Evolutionary conservation across 1,139 yeast species (phyloP).

Genomic region (Eremothecium cymbalariae): DNA sequence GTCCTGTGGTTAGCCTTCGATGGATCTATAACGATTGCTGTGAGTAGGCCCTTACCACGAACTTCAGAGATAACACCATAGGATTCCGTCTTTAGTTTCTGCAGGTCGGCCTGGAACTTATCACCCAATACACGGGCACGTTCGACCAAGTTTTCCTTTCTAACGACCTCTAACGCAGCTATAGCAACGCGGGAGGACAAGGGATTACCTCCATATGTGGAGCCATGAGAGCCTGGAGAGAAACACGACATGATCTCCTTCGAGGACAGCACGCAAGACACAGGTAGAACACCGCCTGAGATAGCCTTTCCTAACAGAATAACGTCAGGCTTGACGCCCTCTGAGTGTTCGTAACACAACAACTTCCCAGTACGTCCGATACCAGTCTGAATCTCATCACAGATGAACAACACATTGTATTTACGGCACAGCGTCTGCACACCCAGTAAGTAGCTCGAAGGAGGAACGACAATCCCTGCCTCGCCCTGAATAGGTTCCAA

Average conservation of each 20-base stretch:
- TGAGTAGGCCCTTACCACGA: slow-evolving; percentile 83
- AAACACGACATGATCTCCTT: slow-evolving; percentile 82
- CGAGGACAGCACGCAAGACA: slow-evolving; percentile 82
- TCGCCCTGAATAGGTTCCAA: slow-evolving; percentile 98
- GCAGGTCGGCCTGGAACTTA: slow-evolving; percentile 57
- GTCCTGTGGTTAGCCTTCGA: slow-evolving; percentile 78
- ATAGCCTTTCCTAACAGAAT: slow-evolving; percentile 89
- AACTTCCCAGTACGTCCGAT: slow-evolving; percentile 94
- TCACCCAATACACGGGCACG: slow-evolving; percentile 68
- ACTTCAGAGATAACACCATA: slow-evolving; percentile 79
- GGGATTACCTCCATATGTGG: slow-evolving; percentile 98
- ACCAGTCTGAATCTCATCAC: slow-evolving; percentile 97
- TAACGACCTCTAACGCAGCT: slow-evolving; percentile 86
- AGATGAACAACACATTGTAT: slow-evolving; percentile 78
- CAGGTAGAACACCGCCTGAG: slow-evolving; percentile 92
- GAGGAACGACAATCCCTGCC: slow-evolving; percentile 96
- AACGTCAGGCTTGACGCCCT: slow-evolving; percentile 73
- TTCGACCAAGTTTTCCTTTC: slow-evolving; percentile 78
- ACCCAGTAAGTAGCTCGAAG: slow-evolving; percentile 62
- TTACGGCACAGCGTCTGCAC: slow-evolving; percentile 72
- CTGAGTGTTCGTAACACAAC: slow-evolving; percentile 82
- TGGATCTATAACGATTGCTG: slow-evolving; percentile 88
- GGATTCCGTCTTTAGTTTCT: slow-evolving; percentile 50
- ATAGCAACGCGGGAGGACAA: slow-evolving; percentile 89
- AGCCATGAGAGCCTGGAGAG: slow-evolving; percentile 95